Conservation (phyloP, 2,329 filamentous ascomycete genomes). For the Trichoderma asperellum region DNA sequence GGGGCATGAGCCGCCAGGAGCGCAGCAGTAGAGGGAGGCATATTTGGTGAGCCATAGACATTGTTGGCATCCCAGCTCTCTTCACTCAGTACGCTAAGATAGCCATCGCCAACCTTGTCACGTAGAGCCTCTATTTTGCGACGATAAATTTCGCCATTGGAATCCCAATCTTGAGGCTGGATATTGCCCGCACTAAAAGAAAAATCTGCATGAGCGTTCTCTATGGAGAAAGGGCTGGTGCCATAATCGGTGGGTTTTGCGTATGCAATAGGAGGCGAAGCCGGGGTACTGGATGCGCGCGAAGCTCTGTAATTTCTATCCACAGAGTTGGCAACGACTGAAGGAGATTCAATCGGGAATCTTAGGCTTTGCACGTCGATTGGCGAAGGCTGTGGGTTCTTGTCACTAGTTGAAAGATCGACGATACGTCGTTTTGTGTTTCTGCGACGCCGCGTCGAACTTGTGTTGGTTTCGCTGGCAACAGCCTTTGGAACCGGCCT, state of each 20-base stretch:
- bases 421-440: constrained; percentile 67
- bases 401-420: constrained; percentile 62
- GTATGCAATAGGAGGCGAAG: constrained; percentile 39
- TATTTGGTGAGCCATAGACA: constrained; percentile 32
- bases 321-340: constrained; percentile 33
- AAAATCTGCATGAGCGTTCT: constrained; percentile 7
- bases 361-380: constrained; percentile 36
- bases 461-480: constrained; percentile 62
- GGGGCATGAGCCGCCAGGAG: constrained; percentile 40
- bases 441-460: constrained; percentile 62
- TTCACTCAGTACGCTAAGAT: constrained; percentile 84
- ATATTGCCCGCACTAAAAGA: constrained; percentile 10
- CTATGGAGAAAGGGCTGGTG: constrained; percentile 30
- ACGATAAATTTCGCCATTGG: constrained; percentile 77
- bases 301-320: constrained; percentile 51
- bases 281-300: constrained; percentile 45
- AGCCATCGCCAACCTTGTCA: constrained; percentile 82
- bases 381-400: constrained; percentile 37
- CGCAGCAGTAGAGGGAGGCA: constrained; percentile 37
- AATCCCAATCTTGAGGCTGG: constrained; percentile 61
- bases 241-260: constrained; percentile 41
- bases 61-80: constrained; percentile 63
- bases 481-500: constrained; percentile 56
- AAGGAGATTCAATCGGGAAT: constrained; percentile 31
- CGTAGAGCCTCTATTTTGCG: constrained; percentile 86